Conservation (phyloP, 768 basidiomycete species). For the Macrolepiota albuminosa region DNA sequence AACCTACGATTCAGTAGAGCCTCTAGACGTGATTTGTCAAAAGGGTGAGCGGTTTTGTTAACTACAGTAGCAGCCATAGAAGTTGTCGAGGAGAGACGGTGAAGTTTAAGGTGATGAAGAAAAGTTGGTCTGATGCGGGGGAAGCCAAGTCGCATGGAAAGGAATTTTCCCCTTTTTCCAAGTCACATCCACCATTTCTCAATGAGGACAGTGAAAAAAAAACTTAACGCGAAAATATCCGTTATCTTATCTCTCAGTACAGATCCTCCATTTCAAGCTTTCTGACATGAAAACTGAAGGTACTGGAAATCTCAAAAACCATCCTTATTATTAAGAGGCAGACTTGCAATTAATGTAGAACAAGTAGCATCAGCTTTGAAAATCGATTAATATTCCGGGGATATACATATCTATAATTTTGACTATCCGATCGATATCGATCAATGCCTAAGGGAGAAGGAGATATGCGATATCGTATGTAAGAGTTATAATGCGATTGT, state of each 20-base stretch:
- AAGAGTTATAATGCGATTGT: neutral
- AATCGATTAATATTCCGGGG: neutral
- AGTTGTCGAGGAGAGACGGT: constrained; percentile 13
- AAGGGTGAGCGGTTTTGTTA: constrained; percentile 81
- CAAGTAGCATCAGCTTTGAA: neutral
- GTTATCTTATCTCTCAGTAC: constrained; percentile 5
- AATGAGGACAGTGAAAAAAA: neutral
- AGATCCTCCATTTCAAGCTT: neutral
- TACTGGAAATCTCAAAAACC: neutral
- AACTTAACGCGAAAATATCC: neutral
- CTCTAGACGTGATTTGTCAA: constrained; percentile 85
- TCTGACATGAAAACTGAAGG: neutral
- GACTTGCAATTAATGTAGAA: neutral
- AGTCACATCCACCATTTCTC: constrained; percentile 8
- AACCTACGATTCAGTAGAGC: constrained; percentile 85
- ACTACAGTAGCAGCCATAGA: constrained; percentile 30
- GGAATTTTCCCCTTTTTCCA: constrained; percentile 7
- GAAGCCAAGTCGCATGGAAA: constrained; percentile 16
- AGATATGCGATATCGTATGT: neutral
- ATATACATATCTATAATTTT: neutral
- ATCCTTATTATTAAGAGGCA: neutral
- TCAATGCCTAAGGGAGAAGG: neutral
- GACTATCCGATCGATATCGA: neutral
- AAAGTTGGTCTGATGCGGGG: constrained; percentile 14
- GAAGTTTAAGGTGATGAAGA: constrained; percentile 11